Evolutionary conservation across 1,284 basidiomycete genomes (phyloP).

Genomic region (Heterobasidion irregulare): DNA sequence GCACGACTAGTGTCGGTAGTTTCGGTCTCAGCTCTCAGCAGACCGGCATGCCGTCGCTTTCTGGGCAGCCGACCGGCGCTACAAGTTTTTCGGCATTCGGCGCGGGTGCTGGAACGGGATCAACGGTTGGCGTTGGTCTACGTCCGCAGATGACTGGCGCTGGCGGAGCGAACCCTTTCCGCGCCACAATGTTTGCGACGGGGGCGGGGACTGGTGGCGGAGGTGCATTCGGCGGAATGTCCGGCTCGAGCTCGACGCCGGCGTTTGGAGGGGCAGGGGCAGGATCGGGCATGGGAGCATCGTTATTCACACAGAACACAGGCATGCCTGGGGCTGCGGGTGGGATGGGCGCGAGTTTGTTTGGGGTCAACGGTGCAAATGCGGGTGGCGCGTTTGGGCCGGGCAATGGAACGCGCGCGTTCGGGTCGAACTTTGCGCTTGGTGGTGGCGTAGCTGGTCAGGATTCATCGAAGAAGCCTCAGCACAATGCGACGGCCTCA

Average conservation of each 20-base stretch:
- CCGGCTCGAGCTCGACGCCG: conserved; percentile 10
- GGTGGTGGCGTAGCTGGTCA: neutral
- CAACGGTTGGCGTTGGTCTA: conserved; percentile 49
- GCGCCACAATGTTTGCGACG: conserved; percentile 34
- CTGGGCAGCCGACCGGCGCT: conserved; percentile 17
- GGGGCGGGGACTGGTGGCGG: conserved; percentile 9
- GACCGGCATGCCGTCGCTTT: conserved; percentile 17
- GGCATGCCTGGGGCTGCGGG: conserved; percentile 7
- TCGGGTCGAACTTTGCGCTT: neutral
- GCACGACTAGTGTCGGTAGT: conserved; percentile 6
- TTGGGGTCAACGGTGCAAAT: neutral
- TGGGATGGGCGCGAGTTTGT: conserved; percentile 11
- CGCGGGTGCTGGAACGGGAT: conserved; percentile 25
- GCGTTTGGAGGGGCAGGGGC: conserved; percentile 12
- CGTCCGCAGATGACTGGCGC: conserved; percentile 65
- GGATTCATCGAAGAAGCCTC: neutral
- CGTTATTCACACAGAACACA: conserved; percentile 7
- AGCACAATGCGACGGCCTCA: conserved; percentile 2
- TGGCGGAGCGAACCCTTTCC: conserved; percentile 61
- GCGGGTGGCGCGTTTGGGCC: neutral
- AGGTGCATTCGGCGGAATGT: conserved; percentile 10
- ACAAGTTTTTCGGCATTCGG: conserved; percentile 18
- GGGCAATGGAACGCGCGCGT: neutral
- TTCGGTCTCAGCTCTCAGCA: conserved; percentile 24
- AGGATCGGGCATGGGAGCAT: conserved; percentile 5